Evolutionary conservation across 139 green algal species (phyloP), one percentile per base, ranked within the genome.

Genomic region (Chara braunii): DNA sequence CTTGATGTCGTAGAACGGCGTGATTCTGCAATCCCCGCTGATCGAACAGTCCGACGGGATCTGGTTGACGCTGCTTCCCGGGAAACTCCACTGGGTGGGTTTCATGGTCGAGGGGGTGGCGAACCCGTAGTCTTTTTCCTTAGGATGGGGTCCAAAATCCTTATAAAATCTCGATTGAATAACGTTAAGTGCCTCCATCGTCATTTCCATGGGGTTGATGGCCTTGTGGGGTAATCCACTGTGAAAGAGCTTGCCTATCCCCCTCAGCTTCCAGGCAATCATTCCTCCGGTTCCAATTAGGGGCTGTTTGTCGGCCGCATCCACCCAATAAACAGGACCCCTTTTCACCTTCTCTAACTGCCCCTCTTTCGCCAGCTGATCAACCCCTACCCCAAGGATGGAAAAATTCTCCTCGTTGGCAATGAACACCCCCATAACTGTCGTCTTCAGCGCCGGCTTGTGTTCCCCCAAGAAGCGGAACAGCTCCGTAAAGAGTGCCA

Each of bases 341-440:
- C 42, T 4, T 37, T 80, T 83, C 55, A 81, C 72, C 11, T 78
- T 60, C 37, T 86, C 67, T 53, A 90, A 56, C 11, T 74, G 52
- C 2, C 83, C 83, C 0, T 58, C 66, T 40, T 53, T 77, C 29
- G 87, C 83, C 30, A 90, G 54, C 62, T 80, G 81, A 50, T 89
- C 84, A 18, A 90, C 78, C 6, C 84, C 84, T 32, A 90, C 71
- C 23, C 84, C 84, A 2, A 53, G 22, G 30, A 82, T 81, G 29
- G 79, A 79, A 24, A 85, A 84, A 43, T 74, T 70, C 62, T 90
- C 85, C 68, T 90, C 85, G 54, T 87, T 90, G 12, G 85, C 84
- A n/a, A 90, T 90, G 42, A 80, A 87, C 33, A 89, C 84, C 5
- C 77, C 84, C 14, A 86, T 63, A 31, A 90, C 60, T 40, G 80